Evolutionary conservation across 768 basidiomycete species (phyloP).

Genomic region (Tephrocybe rancida): DNA sequence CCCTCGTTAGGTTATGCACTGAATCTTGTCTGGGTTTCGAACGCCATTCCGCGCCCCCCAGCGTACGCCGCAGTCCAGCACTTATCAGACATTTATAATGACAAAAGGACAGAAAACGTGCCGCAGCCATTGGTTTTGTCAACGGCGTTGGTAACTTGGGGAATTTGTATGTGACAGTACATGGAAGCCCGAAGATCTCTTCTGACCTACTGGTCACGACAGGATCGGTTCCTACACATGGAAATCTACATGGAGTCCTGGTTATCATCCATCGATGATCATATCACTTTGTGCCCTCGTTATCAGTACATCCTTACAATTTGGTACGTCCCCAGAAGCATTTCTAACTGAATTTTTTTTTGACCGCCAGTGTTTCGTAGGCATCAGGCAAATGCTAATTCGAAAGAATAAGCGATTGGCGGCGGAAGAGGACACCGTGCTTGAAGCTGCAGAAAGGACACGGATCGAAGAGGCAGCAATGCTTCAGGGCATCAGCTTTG

Average conservation of each 20-base stretch:
- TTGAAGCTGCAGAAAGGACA: conserved; percentile 42
- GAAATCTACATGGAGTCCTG: conserved; percentile 58
- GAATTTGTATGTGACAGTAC: conserved; percentile 42
- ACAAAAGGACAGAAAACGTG: conserved; percentile 39
- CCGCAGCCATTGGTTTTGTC: conserved; percentile 62
- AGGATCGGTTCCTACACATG: conserved; percentile 64
- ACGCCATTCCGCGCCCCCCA: conserved; percentile 62
- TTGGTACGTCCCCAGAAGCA: conserved; percentile 6
- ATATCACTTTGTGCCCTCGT: conserved; percentile 39
- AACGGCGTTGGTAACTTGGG: conserved; percentile 60
- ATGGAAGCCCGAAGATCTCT: not conserved
- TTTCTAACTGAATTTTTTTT: not conserved
- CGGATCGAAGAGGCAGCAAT: conserved; percentile 58
- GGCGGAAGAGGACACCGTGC: conserved; percentile 40
- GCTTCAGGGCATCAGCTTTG: conserved; percentile 57
- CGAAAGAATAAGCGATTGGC: conserved; percentile 51
- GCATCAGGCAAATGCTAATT: conserved; percentile 46
- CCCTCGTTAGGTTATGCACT: conserved; percentile 46
- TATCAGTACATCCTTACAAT: conserved; percentile 28
- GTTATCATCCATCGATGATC: conserved; percentile 62
- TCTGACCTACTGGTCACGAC: not conserved
- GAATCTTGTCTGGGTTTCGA: conserved; percentile 65
- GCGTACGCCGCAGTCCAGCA: conserved; percentile 31
- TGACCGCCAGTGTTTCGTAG: conserved; percentile 17
- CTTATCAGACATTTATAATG: not conserved